Evolutionary conservation across 1,139 yeast genomes (phyloP).

Genomic region (Candida smagusa): DNA sequence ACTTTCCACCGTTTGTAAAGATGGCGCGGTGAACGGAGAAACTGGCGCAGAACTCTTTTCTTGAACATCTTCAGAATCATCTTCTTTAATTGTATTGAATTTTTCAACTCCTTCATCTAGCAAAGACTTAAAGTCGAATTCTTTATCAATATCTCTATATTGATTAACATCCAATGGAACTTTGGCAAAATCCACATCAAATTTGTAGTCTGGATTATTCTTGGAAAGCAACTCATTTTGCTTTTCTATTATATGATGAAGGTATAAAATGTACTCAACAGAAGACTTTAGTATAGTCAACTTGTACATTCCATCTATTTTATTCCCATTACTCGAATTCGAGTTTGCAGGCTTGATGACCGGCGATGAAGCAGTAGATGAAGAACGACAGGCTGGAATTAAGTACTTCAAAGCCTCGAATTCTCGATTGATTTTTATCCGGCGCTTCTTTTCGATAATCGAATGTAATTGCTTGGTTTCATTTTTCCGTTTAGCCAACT

Average conservation of each 20-base stretch:
- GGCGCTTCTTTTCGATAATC: conserved; percentile 73
- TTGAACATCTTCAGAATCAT: not conserved
- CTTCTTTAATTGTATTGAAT: conserved; percentile 12
- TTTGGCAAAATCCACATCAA: conserved; percentile 46
- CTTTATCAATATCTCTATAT: conserved; percentile 57
- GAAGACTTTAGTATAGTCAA: conserved; percentile 76
- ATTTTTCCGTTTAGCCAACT: conserved; percentile 50
- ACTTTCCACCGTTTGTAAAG: conserved; percentile 7
- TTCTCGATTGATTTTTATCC: conserved; percentile 77
- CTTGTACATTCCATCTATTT: conserved; percentile 71
- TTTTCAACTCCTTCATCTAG: conserved; percentile 8
- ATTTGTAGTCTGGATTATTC: conserved; percentile 21
- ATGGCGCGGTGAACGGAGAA: conserved; percentile 14
- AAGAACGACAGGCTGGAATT: conserved; percentile 71
- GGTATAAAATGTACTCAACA: conserved; percentile 72
- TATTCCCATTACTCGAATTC: conserved; percentile 25
- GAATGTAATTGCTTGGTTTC: conserved; percentile 70
- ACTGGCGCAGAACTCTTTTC: conserved; percentile 9
- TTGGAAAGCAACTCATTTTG: conserved; percentile 35
- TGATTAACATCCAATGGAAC: conserved; percentile 55
- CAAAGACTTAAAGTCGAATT: conserved; percentile 48
- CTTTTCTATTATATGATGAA: conserved; percentile 55
- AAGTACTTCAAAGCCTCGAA: conserved; percentile 76
- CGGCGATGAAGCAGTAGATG: conserved; percentile 18
- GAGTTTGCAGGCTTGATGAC: conserved; percentile 12